A percentile compares a stretch with the other conserved stretches of the same genome.
Evolutionary conservation across 129 eudicot genomes (phyloP).

Genomic region (carrot (Daucus carota)): DH1_v3.0 NC_030381.2:4212501-4213000

Average conservation of each 20-base stretch:
- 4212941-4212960: not conserved
- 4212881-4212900: constrained; percentile 27
- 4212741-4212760: constrained; percentile 38
- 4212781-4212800: constrained; percentile 34
- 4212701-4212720: constrained; percentile 38
- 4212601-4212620: constrained; percentile 14
- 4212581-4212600: constrained; percentile 10
- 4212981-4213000: not conserved
- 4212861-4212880: constrained; percentile 53
- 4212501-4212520: not conserved
- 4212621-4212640: constrained; percentile 37
- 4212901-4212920: constrained; percentile 25
- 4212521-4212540: constrained; percentile 31
- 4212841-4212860: constrained; percentile 43
- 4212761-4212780: constrained; percentile 28
- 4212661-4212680: constrained; percentile 10
- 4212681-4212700: constrained; percentile 48
- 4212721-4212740: constrained; percentile 38
- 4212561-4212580: constrained; percentile 9
- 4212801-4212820: constrained; percentile 28
- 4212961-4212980: not conserved
- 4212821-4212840: constrained; percentile 36
- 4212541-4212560: not conserved
- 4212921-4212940: constrained; percentile 34
- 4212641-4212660: constrained; percentile 19